These are phyloP conservation scores for Tolypocladium endophyticum DNA, from an alignment of 2,329 filamentous ascomycete genomes.

Conservation along the genomic window DNA sequence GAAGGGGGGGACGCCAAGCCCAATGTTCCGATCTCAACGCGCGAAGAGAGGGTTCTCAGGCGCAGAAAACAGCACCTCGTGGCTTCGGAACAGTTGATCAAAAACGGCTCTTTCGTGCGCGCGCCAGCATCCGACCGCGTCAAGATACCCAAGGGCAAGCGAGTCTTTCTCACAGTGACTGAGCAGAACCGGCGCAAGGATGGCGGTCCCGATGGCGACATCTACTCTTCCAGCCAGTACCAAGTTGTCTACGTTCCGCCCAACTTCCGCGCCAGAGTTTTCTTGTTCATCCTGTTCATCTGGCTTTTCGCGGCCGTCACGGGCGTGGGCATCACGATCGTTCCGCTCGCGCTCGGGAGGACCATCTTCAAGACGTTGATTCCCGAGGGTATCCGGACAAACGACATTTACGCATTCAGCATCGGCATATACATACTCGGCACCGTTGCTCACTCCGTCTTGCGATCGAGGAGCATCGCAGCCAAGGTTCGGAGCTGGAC, in stretches of 20 bases:
- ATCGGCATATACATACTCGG: constrained; percentile 78
- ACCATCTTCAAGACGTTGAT: constrained; percentile 64
- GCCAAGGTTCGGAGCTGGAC: constrained; percentile 20
- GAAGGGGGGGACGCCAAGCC: constrained; percentile 36
- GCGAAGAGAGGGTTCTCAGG: constrained; percentile 25
- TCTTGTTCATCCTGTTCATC: constrained; percentile 76
- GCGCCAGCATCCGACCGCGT: constrained; percentile 94
- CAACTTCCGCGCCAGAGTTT: constrained; percentile 69
- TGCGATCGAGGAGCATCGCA: constrained; percentile 36
- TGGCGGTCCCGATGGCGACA: constrained; percentile 38
- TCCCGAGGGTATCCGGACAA: constrained; percentile 62
- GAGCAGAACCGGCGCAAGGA: constrained; percentile 51
- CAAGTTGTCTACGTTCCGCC: constrained; percentile 75
- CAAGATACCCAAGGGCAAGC: constrained; percentile 74
- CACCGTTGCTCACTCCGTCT: constrained; percentile 49
- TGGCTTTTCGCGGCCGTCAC: constrained; percentile 90
- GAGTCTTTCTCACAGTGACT: constrained; percentile 69
- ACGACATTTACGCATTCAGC: constrained; percentile 95
- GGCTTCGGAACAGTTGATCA: constrained; percentile 42
- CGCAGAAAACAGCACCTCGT: constrained; percentile 35
- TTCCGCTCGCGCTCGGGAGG: constrained; percentile 79
- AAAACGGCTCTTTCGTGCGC: constrained; percentile 74
- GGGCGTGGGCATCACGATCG: constrained; percentile 73
- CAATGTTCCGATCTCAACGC: constrained; percentile 19
- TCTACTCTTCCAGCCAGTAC: constrained; percentile 51